Evolutionary conservation across 805 yeast species (phyloP).

Genomic region (Ogataea trehalophila): DNA sequence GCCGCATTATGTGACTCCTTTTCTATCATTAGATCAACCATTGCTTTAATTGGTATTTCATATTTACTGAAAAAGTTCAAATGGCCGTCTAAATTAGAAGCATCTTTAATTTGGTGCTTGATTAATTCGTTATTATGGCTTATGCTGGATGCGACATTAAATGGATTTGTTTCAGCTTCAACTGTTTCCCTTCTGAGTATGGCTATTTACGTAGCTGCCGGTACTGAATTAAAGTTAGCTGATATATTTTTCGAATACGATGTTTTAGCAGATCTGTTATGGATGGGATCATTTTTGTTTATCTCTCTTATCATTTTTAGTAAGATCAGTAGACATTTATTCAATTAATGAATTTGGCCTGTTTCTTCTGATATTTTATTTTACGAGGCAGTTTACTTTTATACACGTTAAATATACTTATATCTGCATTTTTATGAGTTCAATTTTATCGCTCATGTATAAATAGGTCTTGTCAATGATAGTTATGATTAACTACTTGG

Average conservation of each 20-base stretch:
- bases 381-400: neutral
- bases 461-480: no score
- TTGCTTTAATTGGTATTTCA: constrained; percentile 65
- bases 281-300: constrained; percentile 62
- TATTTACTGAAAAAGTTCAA: constrained; percentile 66
- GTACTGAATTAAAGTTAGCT: constrained; percentile 1
- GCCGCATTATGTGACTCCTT: constrained; percentile 12
- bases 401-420: neutral
- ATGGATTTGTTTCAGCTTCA: constrained; percentile 19
- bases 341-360: neutral
- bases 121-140: constrained; percentile 66
- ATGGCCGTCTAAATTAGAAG: constrained; percentile 65
- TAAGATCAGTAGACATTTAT: constrained; percentile 51
- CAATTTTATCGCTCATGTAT: no score
- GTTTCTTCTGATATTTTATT: neutral
- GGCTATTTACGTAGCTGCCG: constrained; percentile 8
- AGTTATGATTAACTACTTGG: no score
- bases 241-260: constrained; percentile 8
- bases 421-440: neutral
- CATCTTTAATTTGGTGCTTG: constrained; percentile 56
- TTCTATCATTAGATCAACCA: constrained; percentile 36
- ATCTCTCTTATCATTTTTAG: constrained; percentile 65
- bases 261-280: constrained; percentile 39
- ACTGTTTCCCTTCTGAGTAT: constrained; percentile 15
- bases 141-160: constrained; percentile 22